phyloP scores from a whole-genome alignment of 768 basidiomycete species.

The Tremella mesenterica region DNA sequence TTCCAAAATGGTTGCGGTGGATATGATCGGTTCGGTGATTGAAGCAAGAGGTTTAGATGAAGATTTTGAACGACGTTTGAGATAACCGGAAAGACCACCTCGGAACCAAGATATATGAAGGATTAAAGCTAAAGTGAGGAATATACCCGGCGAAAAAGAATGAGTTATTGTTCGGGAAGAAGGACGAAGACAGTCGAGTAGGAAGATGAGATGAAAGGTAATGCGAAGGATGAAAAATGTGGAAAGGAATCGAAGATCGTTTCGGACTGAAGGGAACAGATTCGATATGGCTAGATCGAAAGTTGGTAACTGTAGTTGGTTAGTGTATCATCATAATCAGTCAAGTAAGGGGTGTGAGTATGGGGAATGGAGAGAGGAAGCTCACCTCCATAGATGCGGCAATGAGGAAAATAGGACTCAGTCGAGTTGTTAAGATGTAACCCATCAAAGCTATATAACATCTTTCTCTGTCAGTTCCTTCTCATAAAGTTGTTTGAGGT shows the following conservation, averaged over 20 bases:
- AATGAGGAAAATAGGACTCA: slow-evolving; percentile 49
- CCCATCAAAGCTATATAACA: slow-evolving; percentile 49
- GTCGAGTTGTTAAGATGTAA: slow-evolving; percentile 43
- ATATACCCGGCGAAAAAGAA: slow-evolving; percentile 46
- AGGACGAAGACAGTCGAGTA: slow-evolving; percentile 26
- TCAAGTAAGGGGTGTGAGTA: background rate
- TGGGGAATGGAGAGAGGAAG: background rate
- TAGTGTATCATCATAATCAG: background rate
- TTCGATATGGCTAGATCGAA: slow-evolving; percentile 51
- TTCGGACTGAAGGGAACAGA: slow-evolving; percentile 49
- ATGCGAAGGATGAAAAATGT: slow-evolving; percentile 54
- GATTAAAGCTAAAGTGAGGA: slow-evolving; percentile 49
- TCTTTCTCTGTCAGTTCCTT: slow-evolving; percentile 5
- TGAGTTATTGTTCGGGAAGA: slow-evolving; percentile 34
- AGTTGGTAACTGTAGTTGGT: slow-evolving; percentile 48
- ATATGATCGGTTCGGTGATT: background rate
- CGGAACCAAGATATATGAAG: slow-evolving; percentile 55
- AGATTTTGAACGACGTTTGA: slow-evolving; percentile 37
- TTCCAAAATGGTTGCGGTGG: slow-evolving; percentile 1
- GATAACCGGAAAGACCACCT: slow-evolving; percentile 51
- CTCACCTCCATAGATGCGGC: slow-evolving; percentile 50
- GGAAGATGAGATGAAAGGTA: slow-evolving; percentile 47
- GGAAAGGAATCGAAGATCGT: slow-evolving; percentile 51
- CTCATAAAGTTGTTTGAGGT: background rate
- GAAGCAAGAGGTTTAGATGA: background rate